These are phyloP conservation scores for Pulveroboletus sp. DNA, from an alignment of 768 basidiomycete species.

Conservation along the genomic window DNA sequence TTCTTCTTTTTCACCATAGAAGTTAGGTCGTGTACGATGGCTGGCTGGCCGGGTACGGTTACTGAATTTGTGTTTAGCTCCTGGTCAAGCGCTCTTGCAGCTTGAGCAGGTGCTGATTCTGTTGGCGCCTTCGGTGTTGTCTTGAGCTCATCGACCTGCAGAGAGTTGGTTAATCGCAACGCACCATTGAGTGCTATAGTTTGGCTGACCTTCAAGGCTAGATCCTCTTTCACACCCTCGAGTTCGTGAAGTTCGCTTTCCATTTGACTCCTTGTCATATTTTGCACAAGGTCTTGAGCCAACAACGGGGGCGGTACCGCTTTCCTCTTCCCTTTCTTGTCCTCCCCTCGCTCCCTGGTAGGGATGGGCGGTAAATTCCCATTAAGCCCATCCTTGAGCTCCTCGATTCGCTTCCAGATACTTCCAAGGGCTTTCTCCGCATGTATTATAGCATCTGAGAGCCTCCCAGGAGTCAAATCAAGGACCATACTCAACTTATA, in stretches of 20 bases:
- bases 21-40: slow-evolving; percentile 77
- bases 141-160: slow-evolving; percentile 88
- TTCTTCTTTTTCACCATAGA: slow-evolving; percentile 89
- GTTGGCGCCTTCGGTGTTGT: slow-evolving; percentile 64
- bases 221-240: slow-evolving; percentile 69
- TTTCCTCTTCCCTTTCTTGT: slow-evolving; percentile 73
- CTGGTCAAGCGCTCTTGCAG: slow-evolving; percentile 65
- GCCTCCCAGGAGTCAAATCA: slow-evolving; percentile 83
- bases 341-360: slow-evolving; percentile 30
- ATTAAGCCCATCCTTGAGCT: slow-evolving; percentile 48
- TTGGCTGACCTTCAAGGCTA: slow-evolving; percentile 71
- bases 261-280: slow-evolving; percentile 72
- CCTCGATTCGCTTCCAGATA: slow-evolving; percentile 65
- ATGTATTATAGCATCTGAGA: slow-evolving; percentile 78
- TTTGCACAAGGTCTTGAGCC: slow-evolving; percentile 51
- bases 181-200: not conserved
- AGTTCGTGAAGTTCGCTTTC: slow-evolving; percentile 81
- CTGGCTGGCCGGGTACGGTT: slow-evolving; percentile 32
- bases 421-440: slow-evolving; percentile 79
- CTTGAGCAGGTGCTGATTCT: slow-evolving; percentile 66
- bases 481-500: slow-evolving; percentile 93
- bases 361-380: slow-evolving; percentile 36
- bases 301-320: slow-evolving; percentile 40
- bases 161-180: not conserved
- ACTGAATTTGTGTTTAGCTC: slow-evolving; percentile 55